Evolutionary conservation across 73 alveolate genomes (phyloP), one percentile per base, ranked within the genome.

Genomic region (Tetrahymena thermophila): DNA sequence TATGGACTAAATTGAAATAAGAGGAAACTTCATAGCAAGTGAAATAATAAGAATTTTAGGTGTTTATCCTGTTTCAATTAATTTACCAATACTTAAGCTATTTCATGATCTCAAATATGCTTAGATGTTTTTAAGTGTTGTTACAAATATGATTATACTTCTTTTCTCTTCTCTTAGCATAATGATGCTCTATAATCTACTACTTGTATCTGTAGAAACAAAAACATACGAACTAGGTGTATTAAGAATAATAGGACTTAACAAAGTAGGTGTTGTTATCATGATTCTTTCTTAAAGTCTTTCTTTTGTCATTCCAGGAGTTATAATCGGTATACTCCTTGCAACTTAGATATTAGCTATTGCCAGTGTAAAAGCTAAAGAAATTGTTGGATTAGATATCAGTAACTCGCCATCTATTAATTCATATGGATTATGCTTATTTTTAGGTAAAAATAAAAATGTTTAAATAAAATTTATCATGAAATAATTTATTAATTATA

Each of bases 201-300:
- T 98, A 84, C 94, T 98, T 96, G 96, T 98, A 37, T 94, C 98
- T 35, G 99, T 98, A 16, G 99, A 98, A 96, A 97, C 99, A 13
- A 98, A 97, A 85, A 96, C 99, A 7, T 98, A 97, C 95, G 98
- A 98, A 85, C 43, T 97, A 50, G 99, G 99, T 14, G 98, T 98
- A 28, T 94, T 98, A 89, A 94, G 99, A 94, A 97, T 98, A 96
- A 94, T 98, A 25, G 99, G 99, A 17, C 96, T 98, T 42, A 94
- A 95, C 37, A 97, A 98, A 83, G 11, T 50, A n/a, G 99, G 99
- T 7, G 97, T 98, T 43, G 96, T 97, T 58, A 43, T 94, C 35
- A 93, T 97, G 97, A 96, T 98, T 56, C 94, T 98, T 56, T 44
- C 97, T 34, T 95, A 98, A 96, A 98, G 98, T 0, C 40, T 98